These are phyloP conservation scores for Auricularia sp. DNA, from an alignment of 768 basidiomycete genomes.

Conservation along the genomic window DNA sequence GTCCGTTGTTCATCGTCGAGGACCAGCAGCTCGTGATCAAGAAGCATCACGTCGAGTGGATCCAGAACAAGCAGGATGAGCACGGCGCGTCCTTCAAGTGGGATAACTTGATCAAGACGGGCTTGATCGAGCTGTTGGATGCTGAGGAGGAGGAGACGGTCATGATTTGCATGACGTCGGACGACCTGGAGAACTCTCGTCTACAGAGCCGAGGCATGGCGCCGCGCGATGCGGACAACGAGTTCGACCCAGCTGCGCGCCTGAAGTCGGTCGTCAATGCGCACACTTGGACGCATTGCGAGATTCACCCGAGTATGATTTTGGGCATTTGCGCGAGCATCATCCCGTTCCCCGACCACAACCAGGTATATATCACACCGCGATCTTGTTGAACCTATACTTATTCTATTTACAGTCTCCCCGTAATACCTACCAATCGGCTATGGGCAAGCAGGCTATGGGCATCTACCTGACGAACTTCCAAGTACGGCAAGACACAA, in stretches of 20 bases:
- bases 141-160: constrained; percentile 99
- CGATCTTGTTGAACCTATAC: not conserved
- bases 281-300: constrained; percentile 97
- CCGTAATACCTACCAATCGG: constrained; percentile 99
- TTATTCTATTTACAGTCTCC: constrained; percentile 56
- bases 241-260: constrained; percentile 81
- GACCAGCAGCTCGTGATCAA: constrained; percentile 75
- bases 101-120: constrained; percentile 75
- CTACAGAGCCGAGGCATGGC: constrained; percentile 51
- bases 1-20: constrained; percentile 94
- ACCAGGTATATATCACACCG: constrained; percentile 55
- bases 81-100: constrained; percentile 47
- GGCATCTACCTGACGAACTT: constrained; percentile 98
- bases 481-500: constrained; percentile 98
- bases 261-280: constrained; percentile 76
- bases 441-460: constrained; percentile 99
- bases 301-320: constrained; percentile 99
- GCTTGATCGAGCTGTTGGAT: constrained; percentile 89
- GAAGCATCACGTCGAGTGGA: constrained; percentile 75
- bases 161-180: constrained; percentile 98
- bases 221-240: constrained; percentile 48
- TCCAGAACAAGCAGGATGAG: constrained; percentile 46
- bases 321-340: constrained; percentile 97
- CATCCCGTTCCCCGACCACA: constrained; percentile 99
- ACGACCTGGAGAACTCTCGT: constrained; percentile 83